These are phyloP conservation scores for Paramarasmius palmivorus DNA, from an alignment of 1,284 basidiomycete species.

Conservation along the genomic window DNA sequence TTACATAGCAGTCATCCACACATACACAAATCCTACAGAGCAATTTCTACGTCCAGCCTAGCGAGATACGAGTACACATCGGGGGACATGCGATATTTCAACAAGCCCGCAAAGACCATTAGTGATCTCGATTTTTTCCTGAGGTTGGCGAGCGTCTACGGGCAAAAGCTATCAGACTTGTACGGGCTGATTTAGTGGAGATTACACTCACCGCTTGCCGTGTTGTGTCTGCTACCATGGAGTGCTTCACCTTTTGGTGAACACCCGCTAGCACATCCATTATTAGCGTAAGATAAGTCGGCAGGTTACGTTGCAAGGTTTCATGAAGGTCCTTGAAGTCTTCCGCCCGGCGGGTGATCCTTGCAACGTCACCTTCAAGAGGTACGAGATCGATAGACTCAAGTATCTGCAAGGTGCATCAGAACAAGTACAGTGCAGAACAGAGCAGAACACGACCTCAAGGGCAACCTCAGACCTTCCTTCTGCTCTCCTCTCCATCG, in stretches of 20 bases:
- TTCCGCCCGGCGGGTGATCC: constrained; percentile 86
- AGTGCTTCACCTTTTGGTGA: constrained; percentile 77
- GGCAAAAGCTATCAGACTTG: constrained; percentile 11
- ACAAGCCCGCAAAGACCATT: constrained; percentile 86
- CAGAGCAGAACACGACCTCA: constrained; percentile 62
- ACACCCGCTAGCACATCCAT: constrained; percentile 91
- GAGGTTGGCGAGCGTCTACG: constrained; percentile 59
- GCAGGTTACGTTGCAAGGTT: constrained; percentile 86
- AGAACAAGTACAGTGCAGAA: constrained; percentile 8
- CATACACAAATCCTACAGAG: constrained; percentile 44
- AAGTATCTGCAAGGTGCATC: constrained; percentile 61
- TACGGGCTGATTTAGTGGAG: constrained; percentile 2
- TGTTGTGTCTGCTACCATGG: constrained; percentile 68
- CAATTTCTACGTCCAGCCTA: constrained; percentile 76
- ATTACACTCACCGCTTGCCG: constrained; percentile 70
- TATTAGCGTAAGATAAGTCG: constrained; percentile 86
- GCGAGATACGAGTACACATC: constrained; percentile 91
- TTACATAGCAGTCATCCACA: no score
- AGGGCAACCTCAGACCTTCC: constrained; percentile 79
- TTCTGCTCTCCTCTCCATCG: constrained; percentile 74
- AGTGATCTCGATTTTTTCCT: constrained; percentile 78
- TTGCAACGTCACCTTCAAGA: constrained; percentile 81
- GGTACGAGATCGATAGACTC: constrained; percentile 91
- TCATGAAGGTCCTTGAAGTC: constrained; percentile 90
- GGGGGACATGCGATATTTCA: constrained; percentile 87